Base-by-base conservation (phyloP, 192 early-diverging fungal species). In the Entomortierella chlamydospora region DNA sequence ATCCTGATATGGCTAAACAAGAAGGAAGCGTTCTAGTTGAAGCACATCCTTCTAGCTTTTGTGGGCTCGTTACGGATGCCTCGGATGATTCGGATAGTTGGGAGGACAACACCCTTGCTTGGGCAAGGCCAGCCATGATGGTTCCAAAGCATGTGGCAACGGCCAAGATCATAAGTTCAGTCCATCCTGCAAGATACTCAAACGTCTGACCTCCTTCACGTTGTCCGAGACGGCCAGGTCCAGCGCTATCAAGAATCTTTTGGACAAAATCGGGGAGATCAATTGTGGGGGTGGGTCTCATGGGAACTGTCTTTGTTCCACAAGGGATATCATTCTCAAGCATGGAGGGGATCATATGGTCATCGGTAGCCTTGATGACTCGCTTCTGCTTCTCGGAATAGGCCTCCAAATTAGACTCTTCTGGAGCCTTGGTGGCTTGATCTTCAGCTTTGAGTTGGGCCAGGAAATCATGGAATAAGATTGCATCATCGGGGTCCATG, bases 401-500 rank as follows among this genome's bases (percentile, higher is more conserved):
- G 28, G 58, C 23, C 17, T 8, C 41, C 25, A 18, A 10, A 26
- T 4, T n/a, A 15, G 28, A 30, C 51, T 55, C 41, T 33, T 59
- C 25, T 1, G 2, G 22, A 10, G 42, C 28, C 5, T 26, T 26
- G 17, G 26, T 18, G 22, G 42, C 31, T 33, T 45, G 30, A 2
- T 76, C 66, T 26, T 69, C 66, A 5, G 64, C 57, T 10, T 79
- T 68, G 23, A 79, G 49, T 11, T 43, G 37, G 28, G 30, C 57
- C 67, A 79, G 61, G 15, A 79, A 79, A 13, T 70, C 57, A 6
- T 45, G 74, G 31, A 79, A 79, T n/a, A 70, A 28, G 15, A 6
- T 11, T 7, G 84, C 85, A 54, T 87, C 88, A 22, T 73, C 66
- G 17, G 82, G 76, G 28, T 83, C 82, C 39, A 73, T 37, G 28